Evolutionary conservation across 495 filamentous ascomycete genomes (phyloP).

Genomic region (Rostrohypoxylon terebratum): DNA sequence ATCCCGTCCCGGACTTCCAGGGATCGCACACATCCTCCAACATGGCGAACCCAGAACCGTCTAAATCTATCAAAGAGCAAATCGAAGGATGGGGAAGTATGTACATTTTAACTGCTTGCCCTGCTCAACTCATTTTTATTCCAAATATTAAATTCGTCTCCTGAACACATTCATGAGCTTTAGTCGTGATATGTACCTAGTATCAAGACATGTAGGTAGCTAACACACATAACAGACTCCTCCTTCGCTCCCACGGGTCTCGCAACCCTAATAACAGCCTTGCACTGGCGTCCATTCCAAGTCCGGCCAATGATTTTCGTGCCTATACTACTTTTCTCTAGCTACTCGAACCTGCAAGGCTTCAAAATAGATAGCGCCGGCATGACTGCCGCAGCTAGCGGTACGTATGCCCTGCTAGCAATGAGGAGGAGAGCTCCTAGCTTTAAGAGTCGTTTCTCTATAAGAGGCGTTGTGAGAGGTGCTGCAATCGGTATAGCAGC

Average conservation of each 20-base stretch:
- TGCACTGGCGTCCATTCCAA: slow-evolving; percentile 80
- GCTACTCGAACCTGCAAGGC: slow-evolving; percentile 82
- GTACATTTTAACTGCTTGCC: slow-evolving; percentile 43
- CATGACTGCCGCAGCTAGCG: slow-evolving; percentile 85
- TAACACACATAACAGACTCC: slow-evolving; percentile 67
- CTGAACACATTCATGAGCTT: background rate
- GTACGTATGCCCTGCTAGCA: slow-evolving; percentile 83
- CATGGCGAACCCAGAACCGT: slow-evolving; percentile 57
- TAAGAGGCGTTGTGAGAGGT: slow-evolving; percentile 76
- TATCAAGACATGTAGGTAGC: background rate
- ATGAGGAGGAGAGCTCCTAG: slow-evolving; percentile 66
- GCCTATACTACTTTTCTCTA: slow-evolving; percentile 84
- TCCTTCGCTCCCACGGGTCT: slow-evolving; percentile 81
- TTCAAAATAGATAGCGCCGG: slow-evolving; percentile 87
- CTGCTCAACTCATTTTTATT: background rate
- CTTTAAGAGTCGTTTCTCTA: slow-evolving; percentile 69
- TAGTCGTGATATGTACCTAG: background rate
- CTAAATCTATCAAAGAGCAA: slow-evolving; percentile 63
- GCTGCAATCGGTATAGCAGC: slow-evolving; percentile 76
- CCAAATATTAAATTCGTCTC: background rate
- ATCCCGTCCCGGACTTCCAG: background rate
- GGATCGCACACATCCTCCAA: background rate
- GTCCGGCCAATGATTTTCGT: slow-evolving; percentile 82
- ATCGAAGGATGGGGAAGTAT: slow-evolving; percentile 79
- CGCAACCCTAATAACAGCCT: slow-evolving; percentile 81